phyloP scores from a whole-genome alignment of 257 asterid genomes.

The Solanum arcanum region DNA sequence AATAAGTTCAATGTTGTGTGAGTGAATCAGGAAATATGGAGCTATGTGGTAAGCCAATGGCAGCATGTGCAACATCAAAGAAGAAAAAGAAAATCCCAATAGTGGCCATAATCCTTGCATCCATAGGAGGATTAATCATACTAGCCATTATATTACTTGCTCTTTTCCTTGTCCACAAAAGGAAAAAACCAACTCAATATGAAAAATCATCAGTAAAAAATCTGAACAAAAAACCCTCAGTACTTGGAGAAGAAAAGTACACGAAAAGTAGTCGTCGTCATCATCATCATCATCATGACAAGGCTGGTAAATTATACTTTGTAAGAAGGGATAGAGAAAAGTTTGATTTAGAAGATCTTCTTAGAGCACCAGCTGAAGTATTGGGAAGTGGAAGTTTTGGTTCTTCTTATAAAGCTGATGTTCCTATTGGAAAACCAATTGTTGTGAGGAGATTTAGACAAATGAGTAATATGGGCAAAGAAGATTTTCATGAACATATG shows the following conservation, averaged over 20 bases:
- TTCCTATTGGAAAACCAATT: constrained; percentile 18
- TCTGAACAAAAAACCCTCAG: background rate
- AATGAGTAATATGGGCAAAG: constrained; percentile 40
- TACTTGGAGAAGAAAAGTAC: background rate
- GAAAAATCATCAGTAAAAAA: constrained; percentile 16
- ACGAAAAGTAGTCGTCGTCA: background rate
- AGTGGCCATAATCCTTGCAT: constrained; percentile 12
- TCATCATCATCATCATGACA: background rate
- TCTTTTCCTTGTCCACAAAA: constrained; percentile 7
- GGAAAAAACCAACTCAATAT: constrained; percentile 13
- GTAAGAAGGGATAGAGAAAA: constrained; percentile 28
- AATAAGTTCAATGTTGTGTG: background rate
- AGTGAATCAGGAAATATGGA: constrained; percentile 36
- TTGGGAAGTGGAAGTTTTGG: constrained; percentile 70
- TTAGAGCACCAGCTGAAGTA: constrained; percentile 56
- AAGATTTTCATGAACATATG: constrained; percentile 45
- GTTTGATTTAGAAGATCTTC: constrained; percentile 51
- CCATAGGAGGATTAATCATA: constrained; percentile 7
- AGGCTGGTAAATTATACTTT: constrained; percentile 26
- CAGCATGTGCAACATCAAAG: constrained; percentile 26
- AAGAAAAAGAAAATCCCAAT: constrained; percentile 11
- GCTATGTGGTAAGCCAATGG: constrained; percentile 51
- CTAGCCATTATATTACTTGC: constrained; percentile 3
- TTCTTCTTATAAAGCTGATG: constrained; percentile 52
- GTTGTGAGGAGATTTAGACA: constrained; percentile 53